Evolutionary conservation across 2,329 filamentous ascomycete genomes (phyloP).

Genomic region (Arthroderma sp.): DNA sequence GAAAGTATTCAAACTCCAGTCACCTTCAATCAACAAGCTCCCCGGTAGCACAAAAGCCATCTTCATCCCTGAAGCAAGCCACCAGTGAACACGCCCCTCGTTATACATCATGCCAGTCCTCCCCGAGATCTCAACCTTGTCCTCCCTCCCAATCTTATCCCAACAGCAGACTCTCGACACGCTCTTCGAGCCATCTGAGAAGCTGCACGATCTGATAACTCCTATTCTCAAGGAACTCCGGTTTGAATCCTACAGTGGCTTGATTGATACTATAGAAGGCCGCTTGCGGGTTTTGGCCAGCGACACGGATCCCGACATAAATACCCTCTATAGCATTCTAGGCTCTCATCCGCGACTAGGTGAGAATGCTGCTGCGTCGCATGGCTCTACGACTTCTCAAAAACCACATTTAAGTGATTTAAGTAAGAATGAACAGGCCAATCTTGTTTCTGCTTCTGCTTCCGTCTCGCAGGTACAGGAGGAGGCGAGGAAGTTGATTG

Average conservation of each 20-base stretch:
- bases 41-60: too few species aligned
- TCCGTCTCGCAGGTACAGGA: constrained; percentile 27
- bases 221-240: constrained; percentile 45
- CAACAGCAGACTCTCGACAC: constrained; percentile 47
- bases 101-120: neutral
- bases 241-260: constrained; percentile 54
- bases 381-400: constrained; percentile 18
- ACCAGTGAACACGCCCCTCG: too few species aligned
- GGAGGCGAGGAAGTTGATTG: constrained; percentile 38
- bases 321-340: constrained; percentile 57
- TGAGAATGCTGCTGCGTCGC: constrained; percentile 34
- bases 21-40: too few species aligned
- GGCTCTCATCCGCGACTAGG: constrained; percentile 74
- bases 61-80: too few species aligned
- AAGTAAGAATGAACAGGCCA: constrained; percentile 69
- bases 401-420: constrained; percentile 58
- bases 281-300: constrained; percentile 48
- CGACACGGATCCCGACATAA: constrained; percentile 27
- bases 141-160: constrained; percentile 6
- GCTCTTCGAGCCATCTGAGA: constrained; percentile 70
- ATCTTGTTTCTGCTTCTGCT: constrained; percentile 33
- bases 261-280: constrained; percentile 54
- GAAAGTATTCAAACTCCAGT: too few species aligned
- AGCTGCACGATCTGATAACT: constrained; percentile 58
- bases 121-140: constrained; percentile 5